phyloP scores from a whole-genome alignment of 2,329 filamentous ascomycete species.

The Ascochyta fabae region DNA sequence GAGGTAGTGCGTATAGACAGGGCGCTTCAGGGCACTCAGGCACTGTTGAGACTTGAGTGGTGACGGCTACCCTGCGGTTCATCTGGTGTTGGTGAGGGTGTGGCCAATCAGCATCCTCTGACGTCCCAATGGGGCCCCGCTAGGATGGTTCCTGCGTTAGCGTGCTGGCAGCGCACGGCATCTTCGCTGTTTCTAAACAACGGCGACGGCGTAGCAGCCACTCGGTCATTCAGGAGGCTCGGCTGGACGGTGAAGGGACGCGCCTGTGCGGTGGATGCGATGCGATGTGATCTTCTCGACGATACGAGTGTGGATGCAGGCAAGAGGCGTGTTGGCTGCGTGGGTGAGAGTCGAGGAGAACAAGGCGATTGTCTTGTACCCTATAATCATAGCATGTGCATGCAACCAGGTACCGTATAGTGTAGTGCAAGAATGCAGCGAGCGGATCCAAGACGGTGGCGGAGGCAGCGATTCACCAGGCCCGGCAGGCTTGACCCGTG shows the following conservation, averaged over 20 bases:
- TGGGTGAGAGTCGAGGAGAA: not conserved
- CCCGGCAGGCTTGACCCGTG: constrained; percentile 29
- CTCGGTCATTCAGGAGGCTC: constrained; percentile 20
- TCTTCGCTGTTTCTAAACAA: constrained; percentile 28
- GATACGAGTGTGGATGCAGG: constrained; percentile 6
- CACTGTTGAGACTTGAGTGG: constrained; percentile 14
- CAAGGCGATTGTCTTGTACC: not conserved
- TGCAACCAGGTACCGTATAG: not conserved
- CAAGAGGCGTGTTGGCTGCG: not conserved
- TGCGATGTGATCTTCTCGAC: not conserved
- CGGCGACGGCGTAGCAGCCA: constrained; percentile 24
- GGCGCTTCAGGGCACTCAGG: constrained; percentile 19
- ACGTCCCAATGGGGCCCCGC: not conserved
- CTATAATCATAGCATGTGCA: not conserved
- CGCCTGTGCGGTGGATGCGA: constrained; percentile 11
- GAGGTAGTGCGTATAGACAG: too few species aligned
- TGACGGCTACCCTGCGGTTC: constrained; percentile 22
- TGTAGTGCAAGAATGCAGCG: constrained; percentile 21
- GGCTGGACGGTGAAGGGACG: constrained; percentile 1
- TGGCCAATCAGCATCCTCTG: constrained; percentile 26
- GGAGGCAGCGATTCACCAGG: constrained; percentile 16
- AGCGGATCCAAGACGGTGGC: constrained; percentile 38
- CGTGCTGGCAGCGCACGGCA: constrained; percentile 3
- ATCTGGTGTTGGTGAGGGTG: constrained; percentile 19
- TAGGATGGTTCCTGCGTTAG: constrained; percentile 34